Evolutionary conservation across 495 filamentous ascomycete genomes (phyloP).

Genomic region (Trichoderma erinaceum): DNA sequence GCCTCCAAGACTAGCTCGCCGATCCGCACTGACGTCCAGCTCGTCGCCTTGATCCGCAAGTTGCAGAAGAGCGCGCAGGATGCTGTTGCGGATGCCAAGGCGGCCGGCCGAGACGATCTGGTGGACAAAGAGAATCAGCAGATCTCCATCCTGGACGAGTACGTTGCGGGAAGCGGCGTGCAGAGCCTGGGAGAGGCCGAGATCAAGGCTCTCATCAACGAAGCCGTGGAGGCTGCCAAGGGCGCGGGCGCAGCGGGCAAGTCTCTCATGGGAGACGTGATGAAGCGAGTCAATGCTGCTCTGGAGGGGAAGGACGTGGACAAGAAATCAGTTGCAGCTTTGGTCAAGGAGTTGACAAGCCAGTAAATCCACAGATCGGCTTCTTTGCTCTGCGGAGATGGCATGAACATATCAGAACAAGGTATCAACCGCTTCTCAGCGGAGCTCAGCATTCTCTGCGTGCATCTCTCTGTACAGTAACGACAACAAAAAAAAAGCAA

Average conservation of each 20-base stretch:
- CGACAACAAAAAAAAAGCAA: neutral
- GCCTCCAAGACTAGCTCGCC: slow-evolving; percentile 51
- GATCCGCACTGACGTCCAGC: slow-evolving; percentile 48
- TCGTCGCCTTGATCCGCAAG: slow-evolving; percentile 48
- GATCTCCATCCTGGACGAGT: slow-evolving; percentile 42
- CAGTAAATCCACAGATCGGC: neutral
- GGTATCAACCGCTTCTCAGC: no score
- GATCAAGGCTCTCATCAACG: slow-evolving; percentile 32
- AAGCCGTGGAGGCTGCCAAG: slow-evolving; percentile 29
- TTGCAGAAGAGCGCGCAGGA: slow-evolving; percentile 33
- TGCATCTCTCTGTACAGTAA: slow-evolving; percentile 4
- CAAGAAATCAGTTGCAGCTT: slow-evolving; percentile 27
- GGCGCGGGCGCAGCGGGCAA: slow-evolving; percentile 24
- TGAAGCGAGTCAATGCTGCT: slow-evolving; percentile 33
- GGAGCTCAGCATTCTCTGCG: neutral
- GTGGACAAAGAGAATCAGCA: slow-evolving; percentile 49
- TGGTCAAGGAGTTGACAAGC: slow-evolving; percentile 28
- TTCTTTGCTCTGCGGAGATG: neutral
- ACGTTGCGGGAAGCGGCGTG: slow-evolving; percentile 39
- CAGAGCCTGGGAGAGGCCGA: slow-evolving; percentile 35
- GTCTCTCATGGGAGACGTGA: slow-evolving; percentile 26
- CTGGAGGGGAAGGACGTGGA: slow-evolving; percentile 36
- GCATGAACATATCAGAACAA: neutral
- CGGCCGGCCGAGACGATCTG: slow-evolving; percentile 48
- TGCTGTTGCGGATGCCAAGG: slow-evolving; percentile 41